Evolutionary conservation across 306 rosid species (phyloP), one percentile per base, ranked within the genome.

Genomic region (Vigna nakashimae): DNA sequence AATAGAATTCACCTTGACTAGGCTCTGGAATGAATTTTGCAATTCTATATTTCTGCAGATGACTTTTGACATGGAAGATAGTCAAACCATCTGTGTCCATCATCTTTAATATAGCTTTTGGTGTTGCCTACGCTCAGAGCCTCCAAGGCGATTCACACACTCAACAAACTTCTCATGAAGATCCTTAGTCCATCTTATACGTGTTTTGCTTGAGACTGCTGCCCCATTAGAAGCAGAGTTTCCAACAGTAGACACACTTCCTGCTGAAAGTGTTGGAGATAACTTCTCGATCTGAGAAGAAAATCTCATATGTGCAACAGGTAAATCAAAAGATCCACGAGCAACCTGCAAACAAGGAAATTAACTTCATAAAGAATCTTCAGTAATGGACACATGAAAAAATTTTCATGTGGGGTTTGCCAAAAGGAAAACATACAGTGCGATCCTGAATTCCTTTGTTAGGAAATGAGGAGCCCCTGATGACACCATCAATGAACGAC

Each of bases 101-200:
- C 84, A 91, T 87, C 87, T 71, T 92, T 43, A 95, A 56, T 83
- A 95, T 84, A 68, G 89, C 88, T 84, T 92, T 92, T 10, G 98
- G 99, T 36, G 99, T 95, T 73, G 99, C 99, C 76, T 89, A 92
- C 97, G 89, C 40, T 94, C 94, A 50, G 96, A 88, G 17, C 98
- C 98, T 26, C 97, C 98, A 22, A 94, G 97, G 45, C 87, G 86
- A 89, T 90, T 89, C 50, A 92, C 93, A 82, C 94, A 90, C 78
- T 84, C 93, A 14, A 94, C 95, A 82, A 94, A 94, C 80, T 89
- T 90, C 86, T 90, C 97, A 20, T 94, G 98, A 82, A 94, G 98
- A 80, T 90, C 96, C 77, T 89, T 95, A 59, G 88, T 89, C 98
- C 98, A 94, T 71, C 97, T 89, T 48, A 94, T 94, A 52, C 98